phyloP scores from a whole-genome alignment of 805 yeast genomes.

The Nakazawaea anatomiae region DNA sequence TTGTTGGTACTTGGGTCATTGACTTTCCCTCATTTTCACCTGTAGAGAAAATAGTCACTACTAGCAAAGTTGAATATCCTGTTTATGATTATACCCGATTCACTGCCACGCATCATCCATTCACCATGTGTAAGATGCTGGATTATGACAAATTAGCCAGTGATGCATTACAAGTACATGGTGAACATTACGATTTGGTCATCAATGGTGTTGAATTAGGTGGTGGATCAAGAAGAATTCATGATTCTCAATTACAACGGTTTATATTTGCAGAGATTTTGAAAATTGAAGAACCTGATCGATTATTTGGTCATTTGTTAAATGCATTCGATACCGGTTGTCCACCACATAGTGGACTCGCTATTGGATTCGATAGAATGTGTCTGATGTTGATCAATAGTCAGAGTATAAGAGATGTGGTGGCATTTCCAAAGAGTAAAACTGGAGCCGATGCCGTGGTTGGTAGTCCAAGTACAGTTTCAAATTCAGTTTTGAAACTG shows the following conservation, averaged over 20 bases:
- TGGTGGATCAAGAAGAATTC: constrained; percentile 95
- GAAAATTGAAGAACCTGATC: constrained; percentile 49
- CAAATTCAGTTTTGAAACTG: constrained; percentile 39
- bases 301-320: constrained; percentile 79
- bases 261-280: constrained; percentile 65
- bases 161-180: constrained; percentile 61
- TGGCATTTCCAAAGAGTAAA: constrained; percentile 92
- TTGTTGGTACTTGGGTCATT: constrained; percentile 79
- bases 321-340: constrained; percentile 83
- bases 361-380: constrained; percentile 90
- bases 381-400: constrained; percentile 85
- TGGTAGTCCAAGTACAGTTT: constrained; percentile 71
- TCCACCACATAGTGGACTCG: constrained; percentile 98
- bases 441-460: constrained; percentile 87
- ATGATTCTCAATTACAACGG: constrained; percentile 73
- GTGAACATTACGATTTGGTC: constrained; percentile 93
- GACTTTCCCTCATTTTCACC: constrained; percentile 93
- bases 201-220: constrained; percentile 94
- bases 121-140: constrained; percentile 79
- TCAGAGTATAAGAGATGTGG: constrained; percentile 79
- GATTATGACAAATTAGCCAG: constrained; percentile 54
- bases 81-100: constrained; percentile 40
- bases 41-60: constrained; percentile 27
- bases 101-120: constrained; percentile 92
- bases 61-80: constrained; percentile 44